Base-by-base conservation (phyloP, 495 filamentous ascomycete species). In the Haplographium delicatum region DNA sequence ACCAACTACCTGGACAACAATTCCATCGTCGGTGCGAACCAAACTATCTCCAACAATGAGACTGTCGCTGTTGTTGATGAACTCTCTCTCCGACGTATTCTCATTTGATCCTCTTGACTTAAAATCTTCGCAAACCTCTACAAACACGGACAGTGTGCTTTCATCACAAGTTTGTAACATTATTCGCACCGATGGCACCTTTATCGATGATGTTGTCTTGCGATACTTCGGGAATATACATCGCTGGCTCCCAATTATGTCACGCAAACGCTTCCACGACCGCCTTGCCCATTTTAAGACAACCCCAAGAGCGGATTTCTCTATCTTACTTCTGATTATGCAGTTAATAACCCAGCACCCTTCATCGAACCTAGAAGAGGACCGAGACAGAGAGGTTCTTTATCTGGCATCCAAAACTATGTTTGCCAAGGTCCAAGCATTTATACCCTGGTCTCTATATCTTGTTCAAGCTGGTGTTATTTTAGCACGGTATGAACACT, bases 181-280 rank as follows among this genome's bases (percentile, higher is more conserved):
- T 18, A 65, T 72, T 19, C 53, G 53, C 8, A 16, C 51, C 18
- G 61, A 60, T 15, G 65, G 63, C 15, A 59, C 57, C 25, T 62
- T 52, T 44, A 27, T 70, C 1, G 64, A 70, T 26, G 66, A 68
- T 19, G 60, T 73, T 20, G 60, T 46, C 15, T 47, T 34, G 2
- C 58, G 62, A 22, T 73, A 70, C 40, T 73, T 73, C 43, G 57
- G 52, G 15, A 62, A 63, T 3, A 44, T 70, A 10, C 68, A 71
- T 50, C 28, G 20, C 3, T 69, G 58, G 39, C 39, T 71, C 1
- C 68, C 67, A 2, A 63, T 73, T n/a, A 50, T 71, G 22, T 70
- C 67, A 1, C 57, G 56, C 1, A 52, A 41, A 11, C 58, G 61
- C 5, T 69, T 71, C 54, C 48, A 64, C 9, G 28, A 57, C 9